Base-by-base conservation (phyloP, 1,284 basidiomycete genomes). In the Fomitopsis pinicola region DNA sequence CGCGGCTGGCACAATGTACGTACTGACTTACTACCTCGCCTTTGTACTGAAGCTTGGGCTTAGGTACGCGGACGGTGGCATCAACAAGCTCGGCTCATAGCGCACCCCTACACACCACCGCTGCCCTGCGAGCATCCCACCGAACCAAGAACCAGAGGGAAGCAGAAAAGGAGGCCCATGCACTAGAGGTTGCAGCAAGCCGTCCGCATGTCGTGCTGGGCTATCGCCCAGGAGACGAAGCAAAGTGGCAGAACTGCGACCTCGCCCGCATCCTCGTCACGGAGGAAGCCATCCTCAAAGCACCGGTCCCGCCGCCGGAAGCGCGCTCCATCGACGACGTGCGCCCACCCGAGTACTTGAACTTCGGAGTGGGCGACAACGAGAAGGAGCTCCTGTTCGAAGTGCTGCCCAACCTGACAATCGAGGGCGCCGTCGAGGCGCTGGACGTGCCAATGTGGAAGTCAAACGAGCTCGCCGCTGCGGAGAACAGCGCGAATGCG, bases 191-290 rank as follows among this genome's bases (percentile, higher is more conserved):
- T 5, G 77, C 80, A 0, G 76, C 78, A 6, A 75, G 73, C 53
- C 78, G 79, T 33, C 87, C 92, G 14, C 88, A 90, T 67, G 83
- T 89, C 57, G 81, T 95, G 7, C 83, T 94, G 1, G 93, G 93
- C 5, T 84, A 82, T 26, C 80, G 84, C 45, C 78, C 82, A 5
- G 82, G 82, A 59, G 82, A 89, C 62, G 83, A 87, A 59, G 69
- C 75, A 62, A 86, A 84, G 71, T 94, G 91, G 89, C 68, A 74
- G 28, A 76, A 78, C 35, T 86, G 84, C 69, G 81, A 87, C 74
- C 83, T 93, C 56, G 83, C 85, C 30, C 79, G 80, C 64, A 76
- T 84, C 62, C 75, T 91, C 63, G 78, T 94, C 55, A 78, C 83
- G 56, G 76, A 82, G 58, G 77, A 84, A 19, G 78, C 80, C 38